Percentiles rank a stretch among this genome's conserved stretches.
phyloP scores from a whole-genome alignment of 2,329 filamentous ascomycete species.

The Plenodomus biglobosus region DNA sequence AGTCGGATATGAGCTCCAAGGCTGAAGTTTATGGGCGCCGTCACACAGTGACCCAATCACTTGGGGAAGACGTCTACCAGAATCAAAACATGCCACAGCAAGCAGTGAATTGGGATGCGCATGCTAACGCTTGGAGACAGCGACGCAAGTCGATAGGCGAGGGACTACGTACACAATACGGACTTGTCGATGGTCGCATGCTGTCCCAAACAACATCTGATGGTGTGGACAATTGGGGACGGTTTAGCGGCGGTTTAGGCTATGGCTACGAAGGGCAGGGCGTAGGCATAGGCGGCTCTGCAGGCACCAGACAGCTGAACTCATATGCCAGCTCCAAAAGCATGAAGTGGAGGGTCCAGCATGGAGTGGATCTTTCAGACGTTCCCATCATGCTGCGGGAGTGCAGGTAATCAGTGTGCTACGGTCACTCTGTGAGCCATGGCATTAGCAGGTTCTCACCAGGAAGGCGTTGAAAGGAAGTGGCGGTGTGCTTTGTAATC shows the following conservation, averaged over 20 bases:
- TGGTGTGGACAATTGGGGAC: conserved; percentile 22
- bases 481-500: not conserved
- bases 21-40: conserved; percentile 19
- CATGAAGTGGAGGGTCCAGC: conserved; percentile 31
- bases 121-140: conserved; percentile 31
- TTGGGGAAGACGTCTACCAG: conserved; percentile 16
- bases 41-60: conserved; percentile 20
- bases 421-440: not conserved
- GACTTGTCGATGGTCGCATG: conserved; percentile 7
- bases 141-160: conserved; percentile 37
- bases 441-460: not conserved
- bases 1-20: conserved; percentile 6
- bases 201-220: conserved; percentile 7
- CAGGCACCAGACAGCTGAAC: conserved; percentile 38
- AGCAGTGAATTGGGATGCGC: conserved; percentile 28
- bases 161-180: conserved; percentile 19
- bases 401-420: no score
- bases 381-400: conserved; percentile 35
- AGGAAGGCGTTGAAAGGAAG: not conserved
- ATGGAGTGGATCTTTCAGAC: conserved; percentile 38
- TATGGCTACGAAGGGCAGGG: conserved; percentile 41
- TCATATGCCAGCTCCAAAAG: conserved; percentile 35
- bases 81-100: conserved; percentile 9
- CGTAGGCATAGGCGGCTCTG: conserved; percentile 41
- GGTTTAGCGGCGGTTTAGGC: conserved; percentile 42